Evolutionary conservation across 352 stramenopile genomes (phyloP), one percentile per base, ranked within the genome.

Genomic region (Globisporangium barbulae): DNA sequence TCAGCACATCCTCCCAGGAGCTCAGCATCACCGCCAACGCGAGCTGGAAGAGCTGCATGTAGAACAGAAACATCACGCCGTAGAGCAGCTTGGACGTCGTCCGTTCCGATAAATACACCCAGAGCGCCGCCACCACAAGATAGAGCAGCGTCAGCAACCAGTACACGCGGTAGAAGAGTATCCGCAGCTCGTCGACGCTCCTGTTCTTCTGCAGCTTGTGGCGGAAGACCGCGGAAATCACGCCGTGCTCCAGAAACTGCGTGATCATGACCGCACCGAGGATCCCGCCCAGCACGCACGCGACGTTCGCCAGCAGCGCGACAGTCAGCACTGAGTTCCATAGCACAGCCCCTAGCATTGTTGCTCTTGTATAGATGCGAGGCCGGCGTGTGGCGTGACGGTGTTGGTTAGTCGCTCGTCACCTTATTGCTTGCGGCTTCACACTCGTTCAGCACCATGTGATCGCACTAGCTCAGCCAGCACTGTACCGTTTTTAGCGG

Each of bases 71-170:
- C 41, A 78, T 33, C 6, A 78, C 65, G 33, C 78, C 83, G 53
- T 89, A 91, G 5, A 79, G 68, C 8, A 78, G 42, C 31, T 78
- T 77, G 33, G 72, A 65, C 10, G 58, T 69, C 64, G 67, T 72
- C 17, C 81, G 83, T 35, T 91, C 78, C 4, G 83, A 87, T 17
- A 79, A 59, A 61, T 85, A 87, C 31, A 93, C 72, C 83, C 83
- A 93, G 2, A 88, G 47, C 25, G 68, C 61, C 22, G 73, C 67
- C 17, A 53, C 58, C 28, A 81, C 0, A 25, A 87, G 52, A 52
- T 81, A 81, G 17, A 73, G 54, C n/a, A 83, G 17, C 10, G 74
- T 76, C 21, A 75, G 45, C n/a, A 77, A 64, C 83, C 83, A 93
- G 61, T 87, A 93, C 37, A 66, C 54, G 53, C 83, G 80, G 66